phyloP scores from a whole-genome alignment of 805 yeast species.

The Maudiozyma bulderi region DNA sequence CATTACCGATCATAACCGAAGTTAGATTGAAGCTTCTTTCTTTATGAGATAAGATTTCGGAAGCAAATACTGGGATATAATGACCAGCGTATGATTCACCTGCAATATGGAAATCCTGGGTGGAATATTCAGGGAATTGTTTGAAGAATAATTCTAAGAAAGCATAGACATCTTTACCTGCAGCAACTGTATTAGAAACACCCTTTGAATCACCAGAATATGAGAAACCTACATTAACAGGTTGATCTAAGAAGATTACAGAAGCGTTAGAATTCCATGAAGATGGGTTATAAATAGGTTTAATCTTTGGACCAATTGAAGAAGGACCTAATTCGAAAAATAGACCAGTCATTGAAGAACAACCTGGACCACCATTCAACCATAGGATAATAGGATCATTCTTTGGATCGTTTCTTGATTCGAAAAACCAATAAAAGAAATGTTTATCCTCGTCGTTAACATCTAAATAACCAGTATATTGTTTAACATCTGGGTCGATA shows the following conservation, averaged over 20 bases:
- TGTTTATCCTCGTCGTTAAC: constrained; percentile 78
- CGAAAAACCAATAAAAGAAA: constrained; percentile 77
- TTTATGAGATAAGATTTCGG: constrained; percentile 62
- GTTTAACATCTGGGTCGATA: constrained; percentile 65
- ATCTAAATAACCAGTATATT: constrained; percentile 80
- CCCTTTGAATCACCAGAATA: constrained; percentile 41
- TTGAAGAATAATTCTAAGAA: constrained; percentile 61
- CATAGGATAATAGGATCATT: constrained; percentile 81
- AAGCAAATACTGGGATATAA: constrained; percentile 83
- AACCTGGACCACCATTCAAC: constrained; percentile 99
- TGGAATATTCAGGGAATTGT: constrained; percentile 70
- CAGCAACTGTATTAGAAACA: constrained; percentile 67
- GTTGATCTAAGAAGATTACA: constrained; percentile 84
- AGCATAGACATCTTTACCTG: constrained; percentile 34
- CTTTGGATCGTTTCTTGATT: constrained; percentile 78
- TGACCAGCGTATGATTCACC: constrained; percentile 99
- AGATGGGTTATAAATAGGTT: constrained; percentile 52
- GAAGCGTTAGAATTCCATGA: constrained; percentile 81
- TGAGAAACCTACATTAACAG: constrained; percentile 90
- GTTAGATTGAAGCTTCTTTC: constrained; percentile 53
- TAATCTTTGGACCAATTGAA: constrained; percentile 41
- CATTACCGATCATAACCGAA: constrained; percentile 83
- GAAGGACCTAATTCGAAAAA: constrained; percentile 88
- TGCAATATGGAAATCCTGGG: constrained; percentile 65
- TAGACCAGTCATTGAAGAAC: constrained; percentile 98